Conservation (phyloP, 1,284 basidiomycete species). For the Cerrena zonata region DNA sequence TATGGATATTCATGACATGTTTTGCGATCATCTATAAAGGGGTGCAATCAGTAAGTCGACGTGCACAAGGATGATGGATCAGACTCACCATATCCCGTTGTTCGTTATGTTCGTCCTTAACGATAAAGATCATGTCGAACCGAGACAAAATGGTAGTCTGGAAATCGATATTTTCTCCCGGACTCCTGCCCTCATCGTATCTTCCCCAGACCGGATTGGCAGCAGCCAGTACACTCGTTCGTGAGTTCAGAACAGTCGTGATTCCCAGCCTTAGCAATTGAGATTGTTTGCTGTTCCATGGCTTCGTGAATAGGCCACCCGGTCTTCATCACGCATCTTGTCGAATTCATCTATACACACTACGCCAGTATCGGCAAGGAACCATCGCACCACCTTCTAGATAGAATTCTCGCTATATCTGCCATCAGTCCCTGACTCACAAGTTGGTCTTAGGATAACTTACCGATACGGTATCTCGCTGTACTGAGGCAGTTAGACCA, state of each 20-base stretch:
- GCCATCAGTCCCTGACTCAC: no score
- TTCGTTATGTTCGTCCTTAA: slow-evolving; percentile 98
- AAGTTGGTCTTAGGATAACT: slow-evolving; percentile 24
- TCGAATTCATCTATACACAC: slow-evolving; percentile 99
- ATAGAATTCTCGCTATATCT: slow-evolving; percentile 97
- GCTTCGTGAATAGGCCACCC: slow-evolving; percentile 99
- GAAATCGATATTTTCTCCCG: slow-evolving; percentile 98
- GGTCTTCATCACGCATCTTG: slow-evolving; percentile 99
- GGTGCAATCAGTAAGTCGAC: not conserved
- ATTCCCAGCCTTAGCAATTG: slow-evolving; percentile 99
- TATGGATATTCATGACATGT: slow-evolving; percentile 98
- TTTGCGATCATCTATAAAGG: slow-evolving; percentile 79
- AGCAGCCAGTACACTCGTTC: slow-evolving; percentile 94
- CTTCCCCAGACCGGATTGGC: slow-evolving; percentile 98
- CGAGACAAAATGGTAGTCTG: slow-evolving; percentile 97
- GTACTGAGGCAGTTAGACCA: slow-evolving; percentile 95
- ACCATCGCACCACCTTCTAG: slow-evolving; percentile 99
- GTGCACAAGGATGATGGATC: not conserved
- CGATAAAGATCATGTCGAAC: slow-evolving; percentile 99
- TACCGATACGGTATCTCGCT: slow-evolving; percentile 87
- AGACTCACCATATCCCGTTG: slow-evolving; percentile 73
- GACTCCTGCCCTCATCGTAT: slow-evolving; percentile 95
- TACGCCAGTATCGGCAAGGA: slow-evolving; percentile 93
- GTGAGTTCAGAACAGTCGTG: slow-evolving; percentile 93
- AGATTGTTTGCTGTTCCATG: slow-evolving; percentile 99